Percentiles rank a stretch among this genome's conserved stretches.
Evolutionary conservation across 306 rosid species (phyloP).

Genomic region (Prosopis cineraria): DNA sequence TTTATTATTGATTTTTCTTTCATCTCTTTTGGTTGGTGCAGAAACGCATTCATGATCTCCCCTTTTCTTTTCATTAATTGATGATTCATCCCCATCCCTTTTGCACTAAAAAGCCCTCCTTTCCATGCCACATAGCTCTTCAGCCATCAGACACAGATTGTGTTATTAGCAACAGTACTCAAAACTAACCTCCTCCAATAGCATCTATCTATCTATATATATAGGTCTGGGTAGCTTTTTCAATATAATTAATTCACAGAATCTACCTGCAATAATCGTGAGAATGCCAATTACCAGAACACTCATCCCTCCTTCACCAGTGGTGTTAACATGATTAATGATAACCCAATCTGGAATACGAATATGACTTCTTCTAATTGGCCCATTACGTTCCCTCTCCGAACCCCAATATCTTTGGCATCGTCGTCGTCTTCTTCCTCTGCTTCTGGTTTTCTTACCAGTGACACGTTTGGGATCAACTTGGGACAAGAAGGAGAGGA

Average conservation of each 20-base stretch:
- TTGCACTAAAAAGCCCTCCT: conserved; percentile 36
- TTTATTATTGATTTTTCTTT: not conserved
- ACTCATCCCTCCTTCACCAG: conserved; percentile 29
- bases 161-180: not conserved
- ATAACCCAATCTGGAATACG: conserved; percentile 33
- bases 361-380: conserved; percentile 35
- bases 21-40: not conserved
- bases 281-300: conserved; percentile 46
- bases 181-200: not conserved
- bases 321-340: conserved; percentile 3
- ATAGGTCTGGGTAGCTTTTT: not conserved
- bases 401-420: conserved; percentile 34
- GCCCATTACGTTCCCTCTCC: conserved; percentile 46
- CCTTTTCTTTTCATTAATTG: conserved; percentile 35
- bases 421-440: too few relatives aligned
- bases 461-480: conserved; percentile 35
- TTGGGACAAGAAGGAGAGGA: conserved; percentile 5
- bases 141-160: conserved; percentile 13
- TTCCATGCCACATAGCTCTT: not conserved
- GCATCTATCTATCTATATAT: not conserved
- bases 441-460: conserved; percentile 30
- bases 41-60: not conserved
- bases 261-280: conserved; percentile 34
- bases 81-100: conserved; percentile 36
- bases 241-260: too few relatives aligned